Conservation (phyloP, 106 monocot genomes). For the Dendrobium huoshanense region DNA sequence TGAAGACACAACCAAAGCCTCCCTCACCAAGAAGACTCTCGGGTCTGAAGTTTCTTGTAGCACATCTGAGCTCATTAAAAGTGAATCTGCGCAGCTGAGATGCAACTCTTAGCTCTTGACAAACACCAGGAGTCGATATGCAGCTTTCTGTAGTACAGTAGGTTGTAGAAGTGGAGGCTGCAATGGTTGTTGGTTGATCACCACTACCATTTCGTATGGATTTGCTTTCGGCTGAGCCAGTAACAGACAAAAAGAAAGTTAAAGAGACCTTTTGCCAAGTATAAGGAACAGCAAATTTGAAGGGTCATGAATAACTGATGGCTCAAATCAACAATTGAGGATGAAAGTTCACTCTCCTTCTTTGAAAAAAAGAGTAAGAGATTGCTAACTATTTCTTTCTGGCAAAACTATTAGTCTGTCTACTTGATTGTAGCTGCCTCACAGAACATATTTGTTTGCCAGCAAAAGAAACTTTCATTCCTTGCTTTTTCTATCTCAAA, state of each 20-base stretch:
- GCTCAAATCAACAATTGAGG: neutral
- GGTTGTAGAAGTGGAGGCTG: conserved; percentile 23
- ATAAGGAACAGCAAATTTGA: neutral
- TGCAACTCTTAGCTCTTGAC: conserved; percentile 23
- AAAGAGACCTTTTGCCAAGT: neutral
- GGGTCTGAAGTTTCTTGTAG: conserved; percentile 45
- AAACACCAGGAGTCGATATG: conserved; percentile 20
- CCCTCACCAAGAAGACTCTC: conserved; percentile 50
- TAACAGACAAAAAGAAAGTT: neutral
- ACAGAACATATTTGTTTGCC: neutral
- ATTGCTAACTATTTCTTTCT: neutral
- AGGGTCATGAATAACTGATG: neutral
- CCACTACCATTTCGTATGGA: conserved; percentile 14
- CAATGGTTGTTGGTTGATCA: conserved; percentile 12
- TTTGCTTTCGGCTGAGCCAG: conserved; percentile 19
- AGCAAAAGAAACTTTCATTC: neutral
- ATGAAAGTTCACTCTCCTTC: neutral
- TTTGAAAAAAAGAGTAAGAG: neutral
- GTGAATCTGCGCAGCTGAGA: conserved; percentile 32
- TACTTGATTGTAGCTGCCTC: neutral
- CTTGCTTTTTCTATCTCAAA: neutral
- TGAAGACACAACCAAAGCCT: conserved; percentile 43
- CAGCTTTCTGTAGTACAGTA: conserved; percentile 25
- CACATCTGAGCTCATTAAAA: conserved; percentile 38
- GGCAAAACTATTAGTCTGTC: neutral